Evolutionary conservation across 768 basidiomycete species (phyloP).

Genomic region (Calocybe gangraenosa): DNA sequence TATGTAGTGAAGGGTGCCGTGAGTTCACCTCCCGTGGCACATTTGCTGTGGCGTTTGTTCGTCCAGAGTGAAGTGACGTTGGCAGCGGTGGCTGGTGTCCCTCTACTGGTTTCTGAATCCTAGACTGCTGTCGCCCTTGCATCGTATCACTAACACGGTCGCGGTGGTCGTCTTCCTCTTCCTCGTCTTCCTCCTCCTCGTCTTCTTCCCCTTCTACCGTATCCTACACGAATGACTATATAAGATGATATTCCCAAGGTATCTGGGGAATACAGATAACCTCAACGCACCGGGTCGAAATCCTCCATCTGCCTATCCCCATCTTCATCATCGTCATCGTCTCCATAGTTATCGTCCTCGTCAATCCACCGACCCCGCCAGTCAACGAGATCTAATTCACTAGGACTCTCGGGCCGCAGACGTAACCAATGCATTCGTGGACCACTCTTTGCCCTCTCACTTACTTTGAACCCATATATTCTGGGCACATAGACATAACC

Average conservation of each 20-base stretch:
- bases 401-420: slow-evolving; percentile 73
- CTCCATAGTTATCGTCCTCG: slow-evolving; percentile 53
- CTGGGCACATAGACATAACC: slow-evolving; percentile 86
- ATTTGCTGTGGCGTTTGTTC: slow-evolving; percentile 44
- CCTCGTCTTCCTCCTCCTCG: slow-evolving; percentile 59
- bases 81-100: too few relatives aligned
- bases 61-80: slow-evolving; percentile 42
- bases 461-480: slow-evolving; percentile 98
- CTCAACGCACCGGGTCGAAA: slow-evolving; percentile 67
- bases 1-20: slow-evolving; percentile 24
- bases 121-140: slow-evolving; percentile 24
- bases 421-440: slow-evolving; percentile 98
- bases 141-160: slow-evolving; percentile 19
- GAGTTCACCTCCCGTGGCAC: slow-evolving; percentile 2
- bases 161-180: slow-evolving; percentile 30
- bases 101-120: slow-evolving; percentile 28
- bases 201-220: slow-evolving; percentile 47
- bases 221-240: slow-evolving; percentile 33
- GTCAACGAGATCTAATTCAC: slow-evolving; percentile 84
- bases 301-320: slow-evolving; percentile 81
- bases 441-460: slow-evolving; percentile 89
- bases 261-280: slow-evolving; percentile 11
- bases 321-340: slow-evolving; percentile 70
- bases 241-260: slow-evolving; percentile 7
- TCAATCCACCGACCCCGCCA: slow-evolving; percentile 88